Percentiles rank a stretch among this genome's conserved stretches.
These are phyloP conservation scores for Linum lewisii DNA, from an alignment of 345 rosid species.

Conservation along the genomic window DNA sequence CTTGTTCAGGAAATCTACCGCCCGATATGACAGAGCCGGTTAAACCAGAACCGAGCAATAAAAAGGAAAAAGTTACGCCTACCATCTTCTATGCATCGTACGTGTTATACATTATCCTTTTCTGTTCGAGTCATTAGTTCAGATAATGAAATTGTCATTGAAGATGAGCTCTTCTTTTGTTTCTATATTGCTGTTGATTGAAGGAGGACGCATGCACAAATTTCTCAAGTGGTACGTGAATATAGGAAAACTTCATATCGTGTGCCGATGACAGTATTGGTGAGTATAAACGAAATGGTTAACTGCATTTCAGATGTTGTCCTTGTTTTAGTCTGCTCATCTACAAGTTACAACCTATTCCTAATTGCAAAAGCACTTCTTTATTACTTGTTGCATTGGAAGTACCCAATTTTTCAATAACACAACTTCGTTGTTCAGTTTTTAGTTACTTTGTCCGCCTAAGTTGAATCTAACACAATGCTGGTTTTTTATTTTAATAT, in stretches of 20 bases:
- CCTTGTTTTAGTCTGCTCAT: too few relatives aligned
- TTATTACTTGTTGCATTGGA: too few relatives aligned
- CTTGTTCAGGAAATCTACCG: slow-evolving; percentile 27
- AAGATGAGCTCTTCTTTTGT: slow-evolving; percentile 5
- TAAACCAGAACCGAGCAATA: slow-evolving; percentile 28
- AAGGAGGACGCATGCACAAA: slow-evolving; percentile 95
- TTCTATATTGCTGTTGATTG: slow-evolving; percentile 6
- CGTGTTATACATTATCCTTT: slow-evolving; percentile 18
- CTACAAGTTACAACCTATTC: too few relatives aligned
- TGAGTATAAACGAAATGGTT: slow-evolving; percentile 18
- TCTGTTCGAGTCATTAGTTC: not conserved
- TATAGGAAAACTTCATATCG: slow-evolving; percentile 79
- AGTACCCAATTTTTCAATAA: too few relatives aligned
- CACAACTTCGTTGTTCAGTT: too few relatives aligned
- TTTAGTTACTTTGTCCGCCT: too few relatives aligned
- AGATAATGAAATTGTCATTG: not conserved
- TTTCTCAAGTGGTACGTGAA: slow-evolving; percentile 82
- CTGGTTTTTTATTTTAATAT: not conserved
- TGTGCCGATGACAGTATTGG: slow-evolving; percentile 93
- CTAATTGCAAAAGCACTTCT: too few relatives aligned
- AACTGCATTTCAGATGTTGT: too few relatives aligned
- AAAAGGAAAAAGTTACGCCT: slow-evolving; percentile 52
- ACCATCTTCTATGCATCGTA: slow-evolving; percentile 72
- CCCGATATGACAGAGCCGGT: slow-evolving; percentile 25
- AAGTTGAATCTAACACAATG: not conserved